Conservation (phyloP, 108 stramenopile species). For the Nitzschia sp. region DNA sequence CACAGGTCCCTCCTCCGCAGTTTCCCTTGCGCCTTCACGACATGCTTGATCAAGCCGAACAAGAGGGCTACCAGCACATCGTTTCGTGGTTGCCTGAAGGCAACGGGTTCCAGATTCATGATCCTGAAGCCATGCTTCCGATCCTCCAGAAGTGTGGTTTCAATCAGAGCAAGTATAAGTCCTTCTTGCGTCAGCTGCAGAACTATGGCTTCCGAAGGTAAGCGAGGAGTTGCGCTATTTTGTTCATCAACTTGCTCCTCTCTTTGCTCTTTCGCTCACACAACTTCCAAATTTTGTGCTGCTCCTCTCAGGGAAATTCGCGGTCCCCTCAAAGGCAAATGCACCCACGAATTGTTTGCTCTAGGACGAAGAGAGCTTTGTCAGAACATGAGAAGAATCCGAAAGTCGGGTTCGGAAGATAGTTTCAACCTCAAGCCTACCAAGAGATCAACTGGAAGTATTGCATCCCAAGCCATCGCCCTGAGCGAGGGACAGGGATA, state of each 20-base stretch:
- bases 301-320: neutral
- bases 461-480: neutral
- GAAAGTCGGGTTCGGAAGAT: neutral
- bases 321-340: conserved; percentile 9
- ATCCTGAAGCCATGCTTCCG: conserved; percentile 29
- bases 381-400: conserved; percentile 8
- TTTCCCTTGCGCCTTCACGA: conserved; percentile 32
- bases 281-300: too few relatives aligned
- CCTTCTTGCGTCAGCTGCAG: conserved; percentile 36
- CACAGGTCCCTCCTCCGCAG: conserved; percentile 17
- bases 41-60: conserved; percentile 29
- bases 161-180: conserved; percentile 26
- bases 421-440: neutral
- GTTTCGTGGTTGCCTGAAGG: conserved; percentile 27
- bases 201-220: conserved; percentile 31
- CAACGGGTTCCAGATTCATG: conserved; percentile 56
- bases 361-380: conserved; percentile 1
- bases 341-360: neutral
- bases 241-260: too few relatives aligned
- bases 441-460: neutral
- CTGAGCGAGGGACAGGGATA: neutral
- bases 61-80: conserved; percentile 16
- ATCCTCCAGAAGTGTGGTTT: conserved; percentile 32
- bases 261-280: too few relatives aligned
- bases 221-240: too few relatives aligned